These are phyloP conservation scores for Acacia confusa DNA, from an alignment of 306 rosid species.

Conservation along the genomic window DNA sequence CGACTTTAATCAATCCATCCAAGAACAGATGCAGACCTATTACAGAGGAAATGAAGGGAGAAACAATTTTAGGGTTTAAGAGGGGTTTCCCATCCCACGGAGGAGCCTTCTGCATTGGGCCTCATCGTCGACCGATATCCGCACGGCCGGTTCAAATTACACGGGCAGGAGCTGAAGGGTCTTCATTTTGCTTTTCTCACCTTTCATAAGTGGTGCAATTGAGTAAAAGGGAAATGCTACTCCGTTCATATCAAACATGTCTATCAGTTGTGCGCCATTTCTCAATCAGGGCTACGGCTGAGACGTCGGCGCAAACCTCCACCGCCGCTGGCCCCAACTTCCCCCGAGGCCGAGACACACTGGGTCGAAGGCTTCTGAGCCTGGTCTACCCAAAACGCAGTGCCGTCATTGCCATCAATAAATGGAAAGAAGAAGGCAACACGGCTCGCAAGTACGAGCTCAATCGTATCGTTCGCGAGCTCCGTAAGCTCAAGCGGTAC, in stretches of 20 bases:
- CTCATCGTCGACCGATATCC: neutral
- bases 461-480: slow-evolving; percentile 87
- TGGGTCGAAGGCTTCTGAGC: slow-evolving; percentile 75
- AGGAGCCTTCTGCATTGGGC: neutral
- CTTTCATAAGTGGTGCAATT: neutral
- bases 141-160: neutral
- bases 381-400: slow-evolving; percentile 75
- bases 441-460: slow-evolving; percentile 72
- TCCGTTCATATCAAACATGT: slow-evolving; percentile 49
- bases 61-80: neutral
- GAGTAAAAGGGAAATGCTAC: slow-evolving; percentile 32
- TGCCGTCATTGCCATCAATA: slow-evolving; percentile 67
- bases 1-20: neutral
- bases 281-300: slow-evolving; percentile 40
- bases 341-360: slow-evolving; percentile 57
- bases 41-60: neutral
- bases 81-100: neutral
- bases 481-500: slow-evolving; percentile 76
- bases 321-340: slow-evolving; percentile 5
- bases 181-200: neutral
- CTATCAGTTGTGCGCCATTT: slow-evolving; percentile 49
- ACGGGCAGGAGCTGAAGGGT: neutral
- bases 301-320: slow-evolving; percentile 22
- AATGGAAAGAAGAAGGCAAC: slow-evolving; percentile 89
- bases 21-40: neutral